Conservation (phyloP, 768 basidiomycete species). For the Pleurotus tuoliensis region DNA sequence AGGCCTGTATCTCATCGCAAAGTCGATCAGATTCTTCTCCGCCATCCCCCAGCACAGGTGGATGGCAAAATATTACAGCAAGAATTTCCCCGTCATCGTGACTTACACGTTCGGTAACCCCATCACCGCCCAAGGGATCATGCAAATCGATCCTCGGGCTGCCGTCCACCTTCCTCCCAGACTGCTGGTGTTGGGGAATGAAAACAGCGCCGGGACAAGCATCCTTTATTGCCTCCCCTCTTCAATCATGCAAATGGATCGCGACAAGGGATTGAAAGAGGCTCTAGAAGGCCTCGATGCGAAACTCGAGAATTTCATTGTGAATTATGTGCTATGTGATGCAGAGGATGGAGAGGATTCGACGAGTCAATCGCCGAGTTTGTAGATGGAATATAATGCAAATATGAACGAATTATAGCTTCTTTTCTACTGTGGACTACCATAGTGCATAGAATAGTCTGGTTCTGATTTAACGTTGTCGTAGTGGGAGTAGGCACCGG, state of each 20-base stretch:
- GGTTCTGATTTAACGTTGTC: no score
- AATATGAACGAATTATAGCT: no score
- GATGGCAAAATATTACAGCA: conserved; percentile 26
- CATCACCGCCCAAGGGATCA: conserved; percentile 40
- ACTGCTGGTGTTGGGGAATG: conserved; percentile 38
- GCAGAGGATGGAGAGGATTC: not conserved
- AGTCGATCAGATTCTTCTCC: conserved; percentile 33
- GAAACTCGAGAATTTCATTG: conserved; percentile 40
- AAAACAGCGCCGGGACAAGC: conserved; percentile 31
- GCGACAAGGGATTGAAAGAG: conserved; percentile 26
- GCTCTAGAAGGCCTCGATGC: conserved; percentile 34
- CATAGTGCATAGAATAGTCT: no score
- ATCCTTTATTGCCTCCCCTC: conserved; percentile 48
- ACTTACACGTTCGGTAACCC: conserved; percentile 52
- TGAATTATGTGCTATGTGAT: conserved; percentile 22
- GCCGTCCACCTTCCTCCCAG: conserved; percentile 43
- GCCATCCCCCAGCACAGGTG: conserved; percentile 33
- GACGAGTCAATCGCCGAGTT: no score
- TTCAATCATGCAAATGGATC: conserved; percentile 33
- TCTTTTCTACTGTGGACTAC: no score
- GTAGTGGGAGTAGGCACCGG: no score
- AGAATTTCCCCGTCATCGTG: conserved; percentile 24
- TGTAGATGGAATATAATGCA: no score
- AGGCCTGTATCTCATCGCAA: not conserved
- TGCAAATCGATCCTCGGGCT: conserved; percentile 35